Base-by-base conservation (phyloP, 345 rosid species). In the Lepidium didymum region DNA sequence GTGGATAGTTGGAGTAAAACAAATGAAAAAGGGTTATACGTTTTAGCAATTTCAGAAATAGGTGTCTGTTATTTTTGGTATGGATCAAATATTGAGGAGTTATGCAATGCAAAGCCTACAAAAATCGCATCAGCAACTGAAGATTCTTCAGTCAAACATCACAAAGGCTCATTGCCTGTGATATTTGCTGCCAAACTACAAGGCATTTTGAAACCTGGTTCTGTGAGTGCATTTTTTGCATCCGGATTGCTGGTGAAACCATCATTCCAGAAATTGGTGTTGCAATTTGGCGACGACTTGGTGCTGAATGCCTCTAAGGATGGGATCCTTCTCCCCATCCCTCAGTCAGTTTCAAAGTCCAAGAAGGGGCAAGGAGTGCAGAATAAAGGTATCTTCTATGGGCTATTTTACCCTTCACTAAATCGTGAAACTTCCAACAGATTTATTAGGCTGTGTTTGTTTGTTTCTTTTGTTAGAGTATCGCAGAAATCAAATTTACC, bases 41-140 rank as follows among this genome's bases (percentile, higher is more conserved):
- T 94, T 58, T 64, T 91, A 70, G 96, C 97, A 6, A 77, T 94
- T 60, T 91, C 99, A 38, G 97, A 89, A 78, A 71, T 70, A 59
- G 97, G 99, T 56, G 84, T 86, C 72, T 86, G 96, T 77, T 94
- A 89, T 74, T 84, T 84, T 67, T 94, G 99, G 99, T 75, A 71
- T 70, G 96, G 89, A 60, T 72, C 81, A 70, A 82, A 75, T 76
- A 66, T 84, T 52, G 90, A 85, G 75, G 89, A 84, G 63, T 76
- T 94, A 62, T 64, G 80, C 58, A 75, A 50, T 68, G 70, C 86
- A 19, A 86, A 77, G 66, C 84, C 99, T 72, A 81, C 96, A 34
- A 89, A 89, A 82, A 81, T 86, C 70, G 74, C 81, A 36, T 58
- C 85, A 71, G 73, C 91, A 68, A 56, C 42, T n/a, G 93, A 83